These are phyloP conservation scores for Hyphodiscus sp. DNA, from an alignment of 2,329 filamentous ascomycete species.

Conservation along the genomic window DNA sequence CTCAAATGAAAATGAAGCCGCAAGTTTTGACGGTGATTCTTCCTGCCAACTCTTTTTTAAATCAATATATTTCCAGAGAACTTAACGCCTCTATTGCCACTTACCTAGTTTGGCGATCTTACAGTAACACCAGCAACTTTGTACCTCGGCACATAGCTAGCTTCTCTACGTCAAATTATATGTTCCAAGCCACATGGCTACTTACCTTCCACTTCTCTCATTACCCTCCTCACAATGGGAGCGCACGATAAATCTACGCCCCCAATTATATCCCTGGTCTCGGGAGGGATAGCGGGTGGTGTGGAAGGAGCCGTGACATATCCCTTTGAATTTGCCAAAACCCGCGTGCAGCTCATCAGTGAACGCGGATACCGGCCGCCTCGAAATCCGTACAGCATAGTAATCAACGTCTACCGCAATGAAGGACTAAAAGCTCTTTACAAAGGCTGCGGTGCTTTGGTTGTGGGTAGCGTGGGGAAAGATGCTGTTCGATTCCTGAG, in stretches of 20 bases:
- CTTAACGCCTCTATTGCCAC: no score
- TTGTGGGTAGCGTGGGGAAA: constrained; percentile 42
- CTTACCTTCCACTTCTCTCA: background rate
- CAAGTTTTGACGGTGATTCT: no score
- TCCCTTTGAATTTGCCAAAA: constrained; percentile 64
- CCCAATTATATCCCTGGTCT: constrained; percentile 20
- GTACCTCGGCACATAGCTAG: no score
- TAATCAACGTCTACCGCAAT: constrained; percentile 44
- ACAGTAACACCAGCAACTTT: no score
- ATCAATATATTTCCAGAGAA: no score
- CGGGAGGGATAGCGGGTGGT: constrained; percentile 23
- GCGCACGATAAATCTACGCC: constrained; percentile 2
- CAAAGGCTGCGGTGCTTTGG: constrained; percentile 21
- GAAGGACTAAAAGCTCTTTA: constrained; percentile 51
- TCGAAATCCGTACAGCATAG: constrained; percentile 51
- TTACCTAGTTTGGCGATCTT: no score
- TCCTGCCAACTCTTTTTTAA: no score
- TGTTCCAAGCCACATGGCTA: background rate
- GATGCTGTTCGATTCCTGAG: constrained; percentile 60
- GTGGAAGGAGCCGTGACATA: constrained; percentile 32
- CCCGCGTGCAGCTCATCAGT: constrained; percentile 49
- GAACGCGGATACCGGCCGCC: constrained; percentile 35
- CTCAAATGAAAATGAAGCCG: no score
- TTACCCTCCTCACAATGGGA: background rate
- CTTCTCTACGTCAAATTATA: background rate